Conservation (phyloP, 805 yeast species). For the Teunomyces tritomae region DNA sequence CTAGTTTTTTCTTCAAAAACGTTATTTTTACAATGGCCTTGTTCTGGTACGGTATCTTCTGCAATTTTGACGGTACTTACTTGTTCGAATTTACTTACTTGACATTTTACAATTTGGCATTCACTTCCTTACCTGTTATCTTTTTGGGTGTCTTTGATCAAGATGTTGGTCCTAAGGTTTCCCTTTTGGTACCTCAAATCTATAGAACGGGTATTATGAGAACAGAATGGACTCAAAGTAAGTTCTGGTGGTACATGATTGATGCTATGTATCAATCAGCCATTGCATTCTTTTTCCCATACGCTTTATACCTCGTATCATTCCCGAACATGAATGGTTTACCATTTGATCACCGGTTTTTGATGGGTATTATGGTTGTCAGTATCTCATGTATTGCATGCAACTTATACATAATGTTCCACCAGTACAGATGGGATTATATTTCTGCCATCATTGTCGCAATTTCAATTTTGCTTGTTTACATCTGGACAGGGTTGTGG, state of each 20-base stretch:
- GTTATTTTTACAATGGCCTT: constrained; percentile 68
- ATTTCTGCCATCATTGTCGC: constrained; percentile 50
- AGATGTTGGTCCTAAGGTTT: constrained; percentile 65
- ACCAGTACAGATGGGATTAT: constrained; percentile 81
- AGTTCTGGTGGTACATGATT: constrained; percentile 58
- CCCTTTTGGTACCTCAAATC: constrained; percentile 67
- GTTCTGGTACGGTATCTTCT: constrained; percentile 75
- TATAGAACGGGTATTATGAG: constrained; percentile 68
- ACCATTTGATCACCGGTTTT: constrained; percentile 61
- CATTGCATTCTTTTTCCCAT: constrained; percentile 67
- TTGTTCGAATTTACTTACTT: constrained; percentile 74
- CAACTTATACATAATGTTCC: constrained; percentile 62
- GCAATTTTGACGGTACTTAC: constrained; percentile 71
- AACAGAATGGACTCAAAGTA: constrained; percentile 56
- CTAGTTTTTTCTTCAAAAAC: constrained; percentile 76
- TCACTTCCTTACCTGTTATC: constrained; percentile 77
- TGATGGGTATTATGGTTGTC: constrained; percentile 65
- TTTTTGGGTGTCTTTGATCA: constrained; percentile 72
- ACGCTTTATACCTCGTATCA: constrained; percentile 46
- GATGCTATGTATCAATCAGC: constrained; percentile 76
- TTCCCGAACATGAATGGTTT: constrained; percentile 53
- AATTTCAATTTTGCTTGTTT: constrained; percentile 57
- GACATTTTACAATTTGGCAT: constrained; percentile 77
- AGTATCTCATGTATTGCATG: constrained; percentile 62
- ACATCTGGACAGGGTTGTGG: constrained; percentile 83